phyloP scores from a whole-genome alignment of 2,329 filamentous ascomycete genomes.

The Gliomastix tumulicola region DNA sequence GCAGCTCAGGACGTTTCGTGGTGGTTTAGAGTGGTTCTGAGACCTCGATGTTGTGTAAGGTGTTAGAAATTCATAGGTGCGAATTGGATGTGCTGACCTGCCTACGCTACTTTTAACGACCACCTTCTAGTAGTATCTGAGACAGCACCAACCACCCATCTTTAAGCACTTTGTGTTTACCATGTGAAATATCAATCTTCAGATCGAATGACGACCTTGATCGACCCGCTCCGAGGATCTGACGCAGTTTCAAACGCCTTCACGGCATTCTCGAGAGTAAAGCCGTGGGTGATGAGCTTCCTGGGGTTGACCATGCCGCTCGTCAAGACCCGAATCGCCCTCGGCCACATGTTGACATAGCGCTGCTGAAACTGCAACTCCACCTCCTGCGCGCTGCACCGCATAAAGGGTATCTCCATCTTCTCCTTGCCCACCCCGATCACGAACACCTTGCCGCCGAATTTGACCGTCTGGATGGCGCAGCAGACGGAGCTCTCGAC shows the following conservation, averaged over 20 bases:
- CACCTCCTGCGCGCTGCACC: conserved; percentile 81
- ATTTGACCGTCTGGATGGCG: conserved; percentile 46
- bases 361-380: conserved; percentile 96
- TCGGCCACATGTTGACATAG: conserved; percentile 93
- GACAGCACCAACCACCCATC: no score
- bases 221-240: conserved; percentile 86
- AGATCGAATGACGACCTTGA: conserved; percentile 82
- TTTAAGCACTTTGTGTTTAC: no score
- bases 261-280: conserved; percentile 75
- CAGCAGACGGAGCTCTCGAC: conserved; percentile 57
- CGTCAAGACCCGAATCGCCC: conserved; percentile 81
- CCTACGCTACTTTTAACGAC: no score
- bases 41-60: no score
- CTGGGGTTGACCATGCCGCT: conserved; percentile 76
- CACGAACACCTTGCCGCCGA: conserved; percentile 55
- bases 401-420: conserved; percentile 76
- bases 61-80: no score
- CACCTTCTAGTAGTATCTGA: no score
- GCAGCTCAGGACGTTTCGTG: no score
- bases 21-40: no score
- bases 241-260: conserved; percentile 86
- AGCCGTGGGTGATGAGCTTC: conserved; percentile 86
- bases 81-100: no score
- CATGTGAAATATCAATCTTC: no score
- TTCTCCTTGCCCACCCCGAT: conserved; percentile 69